Percentiles rank a stretch among this genome's conserved stretches.
Conservation (phyloP, 1,284 basidiomycete species). For the Agaricales sp. region DNA sequence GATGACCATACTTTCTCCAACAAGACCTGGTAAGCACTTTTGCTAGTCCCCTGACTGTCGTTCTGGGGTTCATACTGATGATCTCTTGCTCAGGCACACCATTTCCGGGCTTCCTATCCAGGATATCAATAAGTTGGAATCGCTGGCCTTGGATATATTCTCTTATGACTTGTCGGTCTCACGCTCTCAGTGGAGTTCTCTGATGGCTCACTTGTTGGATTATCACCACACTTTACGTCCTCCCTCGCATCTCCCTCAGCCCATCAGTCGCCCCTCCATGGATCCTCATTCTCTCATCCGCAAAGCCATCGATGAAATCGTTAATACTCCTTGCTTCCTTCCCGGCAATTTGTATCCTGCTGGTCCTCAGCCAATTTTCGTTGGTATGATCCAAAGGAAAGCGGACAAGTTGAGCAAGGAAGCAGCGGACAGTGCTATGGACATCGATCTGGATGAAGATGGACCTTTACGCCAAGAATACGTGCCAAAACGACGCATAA, state of each 20-base stretch:
- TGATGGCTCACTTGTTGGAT: constrained; percentile 52
- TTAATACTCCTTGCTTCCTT: constrained; percentile 31
- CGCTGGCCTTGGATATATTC: constrained; percentile 59
- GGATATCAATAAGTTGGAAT: constrained; percentile 59
- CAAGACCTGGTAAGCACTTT: constrained; percentile 70
- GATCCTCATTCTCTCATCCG: constrained; percentile 60
- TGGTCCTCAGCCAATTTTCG: constrained; percentile 53
- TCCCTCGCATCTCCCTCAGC: constrained; percentile 42
- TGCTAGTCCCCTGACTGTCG: constrained; percentile 6
- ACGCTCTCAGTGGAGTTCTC: constrained; percentile 50
- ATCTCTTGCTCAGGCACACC: constrained; percentile 46
- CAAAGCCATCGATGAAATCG: constrained; percentile 58
- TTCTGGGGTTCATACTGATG: constrained; percentile 5
- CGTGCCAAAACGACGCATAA: constrained; percentile 53
- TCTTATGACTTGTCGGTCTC: constrained; percentile 59
- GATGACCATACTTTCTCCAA: constrained; percentile 90
- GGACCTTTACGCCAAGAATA: constrained; percentile 74
- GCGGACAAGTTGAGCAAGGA: constrained; percentile 37
- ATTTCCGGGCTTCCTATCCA: constrained; percentile 66
- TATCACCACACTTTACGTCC: constrained; percentile 55
- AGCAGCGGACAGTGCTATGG: constrained; percentile 32
- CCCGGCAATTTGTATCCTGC: constrained; percentile 14
- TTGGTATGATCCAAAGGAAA: constrained; percentile 54
- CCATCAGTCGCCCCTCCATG: constrained; percentile 66
- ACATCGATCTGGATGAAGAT: constrained; percentile 73